Base-by-base conservation (phyloP, 768 basidiomycete genomes). In the Suillus clintonianus region DNA sequence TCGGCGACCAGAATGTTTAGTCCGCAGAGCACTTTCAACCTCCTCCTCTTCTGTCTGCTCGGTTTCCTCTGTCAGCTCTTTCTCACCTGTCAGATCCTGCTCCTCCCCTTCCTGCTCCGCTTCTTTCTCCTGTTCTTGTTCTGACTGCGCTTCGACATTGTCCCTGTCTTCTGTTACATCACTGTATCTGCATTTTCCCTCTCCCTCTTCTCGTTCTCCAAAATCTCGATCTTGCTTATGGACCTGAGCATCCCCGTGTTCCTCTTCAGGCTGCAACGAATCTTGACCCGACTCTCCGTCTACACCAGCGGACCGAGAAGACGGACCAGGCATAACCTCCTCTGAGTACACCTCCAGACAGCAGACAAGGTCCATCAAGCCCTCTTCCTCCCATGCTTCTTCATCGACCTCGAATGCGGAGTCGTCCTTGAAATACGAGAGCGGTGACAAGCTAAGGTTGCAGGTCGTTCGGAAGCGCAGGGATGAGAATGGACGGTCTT, bases 341-440 rank as follows among this genome's bases (percentile, higher is more conserved):
- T 56, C 15, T 5, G 8, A 56, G 22, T 56, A 56, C 36, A 56
- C 22, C 24, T 56, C 55, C 24, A 56, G 22, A 39, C 36, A 56
- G 24, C 55, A 37, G 3, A 56, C 22, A 56, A 56, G 55, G 22
- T 56, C 55, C 37, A 37, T 10, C 24, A 56, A 24, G 9, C 37
- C 37, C 9, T 56, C 55, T 56, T 56, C 36, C 27, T 56, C 55
- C 55, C 55, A 56, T 24, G 55, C 55, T 8, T 56, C 36, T 39
- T 27, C 22, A 56, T 56, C 55, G 9, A 56, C 55, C 37, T 56
- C 55, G 39, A 39, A 56, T 15, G 24, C 37, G 4, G 37, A 39
- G 24, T 37, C 22, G 1, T 15, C 24, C 15, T 56, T 4, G 15
- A 15, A 24, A 24, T 27, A 27, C 4, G 27, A 27, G 27, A 27